Percentiles rank a stretch among this genome's conserved stretches.
Evolutionary conservation across 2,329 filamentous ascomycete species (phyloP).

Genomic region (Acrodontium crateriforme): DNA sequence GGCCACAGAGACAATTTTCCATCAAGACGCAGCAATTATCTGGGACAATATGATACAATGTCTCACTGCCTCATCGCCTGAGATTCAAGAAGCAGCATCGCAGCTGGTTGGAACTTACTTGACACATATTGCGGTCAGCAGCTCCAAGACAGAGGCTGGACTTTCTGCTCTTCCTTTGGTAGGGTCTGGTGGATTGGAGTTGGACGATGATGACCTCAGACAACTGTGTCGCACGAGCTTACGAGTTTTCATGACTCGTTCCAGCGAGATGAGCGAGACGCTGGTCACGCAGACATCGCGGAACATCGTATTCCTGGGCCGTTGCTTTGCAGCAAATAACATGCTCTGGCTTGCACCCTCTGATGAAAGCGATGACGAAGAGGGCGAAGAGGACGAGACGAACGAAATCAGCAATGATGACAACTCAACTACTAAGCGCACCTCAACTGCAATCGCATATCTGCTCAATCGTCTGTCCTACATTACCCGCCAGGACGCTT

Average conservation of each 20-base stretch:
- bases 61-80: conserved; percentile 50
- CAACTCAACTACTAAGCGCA: conserved; percentile 7
- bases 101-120: conserved; percentile 66
- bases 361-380: conserved; percentile 28
- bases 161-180: conserved; percentile 46
- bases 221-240: conserved; percentile 43
- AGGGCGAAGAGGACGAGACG: conserved; percentile 27
- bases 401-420: conserved; percentile 21
- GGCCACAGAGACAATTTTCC: conserved; percentile 51
- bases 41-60: conserved; percentile 59
- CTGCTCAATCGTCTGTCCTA: conserved; percentile 66
- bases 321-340: conserved; percentile 46
- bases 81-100: conserved; percentile 64
- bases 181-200: conserved; percentile 56
- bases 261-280: conserved; percentile 46
- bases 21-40: conserved; percentile 44
- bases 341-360: conserved; percentile 36
- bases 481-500: conserved; percentile 61
- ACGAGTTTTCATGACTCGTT: conserved; percentile 45
- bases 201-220: conserved; percentile 52
- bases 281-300: conserved; percentile 68
- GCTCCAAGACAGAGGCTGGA: conserved; percentile 34
- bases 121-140: conserved; percentile 58
- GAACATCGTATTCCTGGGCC: conserved; percentile 70
- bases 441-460: conserved; percentile 49